These are phyloP conservation scores for Penicillium hesseltinei DNA, from an alignment of 2,329 filamentous ascomycete species.

Conservation along the genomic window DNA sequence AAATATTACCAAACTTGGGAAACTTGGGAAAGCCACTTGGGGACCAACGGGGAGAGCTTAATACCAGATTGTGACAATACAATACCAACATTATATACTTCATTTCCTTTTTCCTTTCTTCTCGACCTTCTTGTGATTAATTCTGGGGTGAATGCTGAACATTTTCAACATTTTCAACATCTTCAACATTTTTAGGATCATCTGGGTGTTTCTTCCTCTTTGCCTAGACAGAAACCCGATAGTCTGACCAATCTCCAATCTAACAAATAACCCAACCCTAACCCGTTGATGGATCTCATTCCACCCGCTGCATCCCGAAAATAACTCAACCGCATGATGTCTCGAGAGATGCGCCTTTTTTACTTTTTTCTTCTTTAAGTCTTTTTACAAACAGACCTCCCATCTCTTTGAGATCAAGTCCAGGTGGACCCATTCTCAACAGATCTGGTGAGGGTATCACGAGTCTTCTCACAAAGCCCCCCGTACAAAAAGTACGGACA, in stretches of 20 bases:
- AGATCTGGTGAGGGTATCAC: slow-evolving; percentile 6
- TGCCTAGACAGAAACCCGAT: not conserved
- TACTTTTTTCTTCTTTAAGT: not conserved
- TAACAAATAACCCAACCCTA: slow-evolving; percentile 11
- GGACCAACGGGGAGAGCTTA: not conserved
- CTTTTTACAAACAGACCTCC: not conserved
- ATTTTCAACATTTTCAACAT: too few species aligned
- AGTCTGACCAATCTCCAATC: not conserved
- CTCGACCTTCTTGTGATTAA: too few species aligned
- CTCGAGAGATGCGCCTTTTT: not conserved
- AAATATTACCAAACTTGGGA: too few species aligned
- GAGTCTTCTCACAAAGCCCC: slow-evolving; percentile 1
- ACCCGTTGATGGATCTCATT: slow-evolving; percentile 24
- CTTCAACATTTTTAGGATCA: not conserved
- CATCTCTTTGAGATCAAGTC: not conserved
- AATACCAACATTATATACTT: not conserved
- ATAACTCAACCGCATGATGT: slow-evolving; percentile 15
- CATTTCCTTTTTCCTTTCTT: not conserved
- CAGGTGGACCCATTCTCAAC: not conserved
- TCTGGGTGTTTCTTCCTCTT: not conserved
- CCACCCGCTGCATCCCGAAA: slow-evolving; percentile 23
- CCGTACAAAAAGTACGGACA: not conserved
- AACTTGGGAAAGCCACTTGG: not conserved
- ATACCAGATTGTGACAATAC: not conserved
- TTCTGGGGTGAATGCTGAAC: too few species aligned